Percentiles rank a stretch among this genome's conserved stretches.
Evolutionary conservation across 768 basidiomycete genomes (phyloP).

Genomic region (Tylopilus plumbeoviolaceoides): DNA sequence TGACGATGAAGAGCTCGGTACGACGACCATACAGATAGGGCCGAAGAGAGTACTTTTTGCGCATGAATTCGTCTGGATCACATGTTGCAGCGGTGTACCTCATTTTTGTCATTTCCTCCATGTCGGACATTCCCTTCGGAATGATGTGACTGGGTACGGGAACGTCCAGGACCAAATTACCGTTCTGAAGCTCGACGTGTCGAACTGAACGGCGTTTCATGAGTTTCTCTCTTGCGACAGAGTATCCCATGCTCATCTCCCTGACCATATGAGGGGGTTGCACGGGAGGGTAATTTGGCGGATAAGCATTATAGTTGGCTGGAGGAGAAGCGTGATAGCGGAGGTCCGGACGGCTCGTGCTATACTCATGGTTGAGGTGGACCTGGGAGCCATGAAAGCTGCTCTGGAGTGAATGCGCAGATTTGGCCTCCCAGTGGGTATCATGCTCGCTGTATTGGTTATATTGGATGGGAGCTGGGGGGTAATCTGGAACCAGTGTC

Average conservation of each 20-base stretch:
- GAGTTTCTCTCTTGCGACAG: conserved; percentile 69
- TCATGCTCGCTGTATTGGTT: conserved; percentile 44
- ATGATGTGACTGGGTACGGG: conserved; percentile 76
- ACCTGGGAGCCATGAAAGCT: conserved; percentile 61
- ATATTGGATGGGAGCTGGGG: conserved; percentile 25
- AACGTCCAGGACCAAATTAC: conserved; percentile 83
- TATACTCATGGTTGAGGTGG: conserved; percentile 63
- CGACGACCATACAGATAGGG: conserved; percentile 75
- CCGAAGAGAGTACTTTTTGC: conserved; percentile 69
- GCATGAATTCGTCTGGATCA: conserved; percentile 86
- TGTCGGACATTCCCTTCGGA: conserved; percentile 55
- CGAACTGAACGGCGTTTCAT: conserved; percentile 77
- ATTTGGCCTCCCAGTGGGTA: conserved; percentile 47
- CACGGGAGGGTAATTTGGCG: conserved; percentile 57
- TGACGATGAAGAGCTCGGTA: conserved; percentile 92
- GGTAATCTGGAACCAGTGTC: conserved; percentile 35
- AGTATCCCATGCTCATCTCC: conserved; percentile 54
- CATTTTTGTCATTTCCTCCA: conserved; percentile 80
- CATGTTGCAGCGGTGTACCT: conserved; percentile 87
- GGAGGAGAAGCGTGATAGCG: conserved; percentile 36
- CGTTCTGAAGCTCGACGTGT: conserved; percentile 75
- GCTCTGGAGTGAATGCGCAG: conserved; percentile 60
- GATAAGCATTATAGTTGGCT: conserved; percentile 41
- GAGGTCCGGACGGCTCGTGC: conserved; percentile 46
- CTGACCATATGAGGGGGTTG: conserved; percentile 47